Evolutionary conservation across 2,329 filamentous ascomycete genomes (phyloP).

Genomic region (Teratosphaeria nubilosa): DNA sequence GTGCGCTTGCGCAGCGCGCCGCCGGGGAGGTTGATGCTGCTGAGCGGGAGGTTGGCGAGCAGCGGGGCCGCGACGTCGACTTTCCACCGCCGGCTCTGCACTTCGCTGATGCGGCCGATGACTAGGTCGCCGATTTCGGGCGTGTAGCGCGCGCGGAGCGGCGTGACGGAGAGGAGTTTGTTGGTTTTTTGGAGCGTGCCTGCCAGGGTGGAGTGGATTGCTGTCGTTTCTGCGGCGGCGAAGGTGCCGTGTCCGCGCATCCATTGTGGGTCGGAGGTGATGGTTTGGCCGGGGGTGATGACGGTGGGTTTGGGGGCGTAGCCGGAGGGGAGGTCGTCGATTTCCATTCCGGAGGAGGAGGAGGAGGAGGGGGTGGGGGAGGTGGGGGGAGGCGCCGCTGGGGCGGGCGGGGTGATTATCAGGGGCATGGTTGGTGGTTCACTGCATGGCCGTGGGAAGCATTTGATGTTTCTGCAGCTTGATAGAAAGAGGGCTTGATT

Average conservation of each 20-base stretch:
- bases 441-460: no score
- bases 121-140: slow-evolving; percentile 95
- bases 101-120: slow-evolving; percentile 84
- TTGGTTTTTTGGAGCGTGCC: slow-evolving; percentile 89
- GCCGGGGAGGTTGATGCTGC: slow-evolving; percentile 86
- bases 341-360: slow-evolving; percentile 29
- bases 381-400: not conserved
- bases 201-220: slow-evolving; percentile 81
- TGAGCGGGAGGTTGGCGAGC: slow-evolving; percentile 74
- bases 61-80: slow-evolving; percentile 86
- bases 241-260: slow-evolving; percentile 97
- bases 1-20: slow-evolving; percentile 86
- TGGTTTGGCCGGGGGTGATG: slow-evolving; percentile 78
- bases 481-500: not conserved
- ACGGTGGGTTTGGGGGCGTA: slow-evolving; percentile 41
- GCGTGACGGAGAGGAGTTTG: slow-evolving; percentile 86
- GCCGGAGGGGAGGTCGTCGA: slow-evolving; percentile 41
- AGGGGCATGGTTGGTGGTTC: slow-evolving; percentile 1
- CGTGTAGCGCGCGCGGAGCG: slow-evolving; percentile 82
- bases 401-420: slow-evolving; percentile 1
- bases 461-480: not conserved
- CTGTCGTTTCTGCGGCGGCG: slow-evolving; percentile 46
- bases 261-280: slow-evolving; percentile 91
- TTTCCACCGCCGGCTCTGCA: slow-evolving; percentile 88
- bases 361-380: slow-evolving; percentile 15